These are phyloP conservation scores for Penicillium sp. DNA, from an alignment of 2,329 filamentous ascomycete species.

Conservation along the genomic window DNA sequence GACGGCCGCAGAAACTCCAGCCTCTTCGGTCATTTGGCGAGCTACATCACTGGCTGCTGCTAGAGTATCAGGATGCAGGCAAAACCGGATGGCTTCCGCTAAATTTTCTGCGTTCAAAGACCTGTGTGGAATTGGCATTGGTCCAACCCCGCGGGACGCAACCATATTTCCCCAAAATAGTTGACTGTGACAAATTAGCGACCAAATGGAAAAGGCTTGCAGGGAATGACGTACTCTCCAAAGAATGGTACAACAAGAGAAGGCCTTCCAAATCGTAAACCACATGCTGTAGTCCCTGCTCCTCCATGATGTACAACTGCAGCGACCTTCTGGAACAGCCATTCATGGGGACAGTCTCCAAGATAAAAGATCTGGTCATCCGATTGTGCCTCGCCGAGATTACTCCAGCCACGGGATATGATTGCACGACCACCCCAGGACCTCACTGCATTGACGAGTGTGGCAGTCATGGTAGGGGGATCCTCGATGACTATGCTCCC, in stretches of 20 bases:
- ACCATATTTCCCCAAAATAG: conserved; percentile 56
- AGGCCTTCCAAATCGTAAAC: conserved; percentile 50
- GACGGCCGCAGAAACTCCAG: conserved; percentile 42
- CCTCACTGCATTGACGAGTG: conserved; percentile 48
- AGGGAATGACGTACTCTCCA: conserved; percentile 38
- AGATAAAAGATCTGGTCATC: conserved; percentile 46
- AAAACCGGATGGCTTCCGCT: conserved; percentile 46
- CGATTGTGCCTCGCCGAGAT: conserved; percentile 36
- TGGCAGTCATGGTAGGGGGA: conserved; percentile 42
- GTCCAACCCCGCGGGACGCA: conserved; percentile 48
- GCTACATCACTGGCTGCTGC: conserved; percentile 37
- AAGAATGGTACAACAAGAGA: conserved; percentile 57
- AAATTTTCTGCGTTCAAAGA: conserved; percentile 45
- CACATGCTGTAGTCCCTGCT: conserved; percentile 56
- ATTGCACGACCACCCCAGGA: conserved; percentile 50
- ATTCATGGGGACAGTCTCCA: conserved; percentile 55
- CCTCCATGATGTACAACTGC: conserved; percentile 58
- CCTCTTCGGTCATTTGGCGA: conserved; percentile 43
- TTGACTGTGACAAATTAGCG: conserved; percentile 30
- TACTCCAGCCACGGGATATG: conserved; percentile 54
- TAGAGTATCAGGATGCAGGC: conserved; percentile 38
- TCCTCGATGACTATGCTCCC: conserved; percentile 55
- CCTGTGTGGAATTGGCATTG: conserved; percentile 48
- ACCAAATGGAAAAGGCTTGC: accelerated
- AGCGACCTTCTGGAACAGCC: conserved; percentile 56